These are phyloP conservation scores for Fremontodendron californicum DNA, from an alignment of 345 rosid genomes.

Conservation along the genomic window DNA sequence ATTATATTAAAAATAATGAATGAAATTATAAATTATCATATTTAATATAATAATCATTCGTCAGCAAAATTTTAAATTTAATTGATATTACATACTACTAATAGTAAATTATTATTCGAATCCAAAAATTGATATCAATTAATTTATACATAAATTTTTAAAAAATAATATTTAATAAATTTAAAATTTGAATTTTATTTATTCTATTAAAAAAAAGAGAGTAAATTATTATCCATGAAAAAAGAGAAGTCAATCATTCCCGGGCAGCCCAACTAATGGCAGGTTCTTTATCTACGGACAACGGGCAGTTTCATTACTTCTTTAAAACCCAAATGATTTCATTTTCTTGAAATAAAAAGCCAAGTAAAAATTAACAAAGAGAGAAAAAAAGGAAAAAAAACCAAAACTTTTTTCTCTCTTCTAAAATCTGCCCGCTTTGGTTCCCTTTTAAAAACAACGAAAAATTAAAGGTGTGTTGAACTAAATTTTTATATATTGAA, in stretches of 20 bases:
- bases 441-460: not conserved
- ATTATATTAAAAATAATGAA: too few species aligned
- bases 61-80: too few species aligned
- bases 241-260: not conserved
- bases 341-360: not conserved
- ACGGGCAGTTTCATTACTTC: not conserved
- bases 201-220: too few species aligned
- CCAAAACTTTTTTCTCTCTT: not conserved
- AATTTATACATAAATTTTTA: too few species aligned
- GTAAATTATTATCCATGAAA: not conserved
- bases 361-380: not conserved
- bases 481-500: not conserved
- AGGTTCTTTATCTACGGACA: not conserved
- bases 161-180: too few species aligned
- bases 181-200: too few species aligned
- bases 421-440: constrained; percentile 3
- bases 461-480: not conserved
- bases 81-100: too few species aligned
- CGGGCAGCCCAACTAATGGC: not conserved
- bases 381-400: not conserved
- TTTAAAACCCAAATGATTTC: not conserved
- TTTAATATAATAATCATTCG: too few species aligned
- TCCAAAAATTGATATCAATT: too few species aligned
- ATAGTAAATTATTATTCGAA: too few species aligned
- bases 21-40: too few species aligned